A percentile compares a stretch with the other conserved stretches of the same genome.
Evolutionary conservation across 768 basidiomycete genomes (phyloP).

Genomic region (Rhodosporidiobolus odoratus): DNA sequence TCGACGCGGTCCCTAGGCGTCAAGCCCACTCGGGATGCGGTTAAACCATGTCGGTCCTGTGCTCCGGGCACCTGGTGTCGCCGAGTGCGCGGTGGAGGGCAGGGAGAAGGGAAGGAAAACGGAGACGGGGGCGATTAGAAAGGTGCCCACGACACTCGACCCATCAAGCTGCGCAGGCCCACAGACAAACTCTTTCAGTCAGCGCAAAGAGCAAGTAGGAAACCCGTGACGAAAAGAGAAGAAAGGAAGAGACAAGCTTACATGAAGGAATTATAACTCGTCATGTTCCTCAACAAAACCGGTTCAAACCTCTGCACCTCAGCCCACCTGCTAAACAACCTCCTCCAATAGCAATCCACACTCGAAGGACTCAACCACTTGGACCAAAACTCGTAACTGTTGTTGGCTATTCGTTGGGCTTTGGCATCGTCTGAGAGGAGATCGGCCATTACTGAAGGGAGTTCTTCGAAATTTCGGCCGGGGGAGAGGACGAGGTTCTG

Average conservation of each 20-base stretch:
- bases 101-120: too few species aligned
- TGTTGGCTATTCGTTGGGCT: conserved; percentile 34
- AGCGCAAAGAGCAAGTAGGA: neutral
- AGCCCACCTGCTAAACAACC: conserved; percentile 24
- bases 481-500: conserved; percentile 41
- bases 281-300: conserved; percentile 6
- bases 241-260: neutral
- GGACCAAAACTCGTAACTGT: conserved; percentile 21
- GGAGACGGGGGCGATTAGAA: too few species aligned
- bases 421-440: conserved; percentile 30
- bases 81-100: too few species aligned
- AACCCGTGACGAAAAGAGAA: too few species aligned
- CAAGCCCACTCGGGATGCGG: too few species aligned
- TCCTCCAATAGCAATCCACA: conserved; percentile 37
- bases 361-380: conserved; percentile 25
- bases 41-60: too few species aligned
- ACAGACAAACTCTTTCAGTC: neutral
- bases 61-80: too few species aligned
- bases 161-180: too few species aligned
- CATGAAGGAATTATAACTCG: conserved; percentile 27
- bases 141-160: too few species aligned
- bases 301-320: conserved; percentile 25
- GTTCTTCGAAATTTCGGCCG: conserved; percentile 35
- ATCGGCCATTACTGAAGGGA: conserved; percentile 34
- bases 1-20: too few species aligned